These are phyloP conservation scores for Aurantiochytrium sp. DNA, from an alignment of 108 stramenopile genomes.

Conservation along the genomic window DNA sequence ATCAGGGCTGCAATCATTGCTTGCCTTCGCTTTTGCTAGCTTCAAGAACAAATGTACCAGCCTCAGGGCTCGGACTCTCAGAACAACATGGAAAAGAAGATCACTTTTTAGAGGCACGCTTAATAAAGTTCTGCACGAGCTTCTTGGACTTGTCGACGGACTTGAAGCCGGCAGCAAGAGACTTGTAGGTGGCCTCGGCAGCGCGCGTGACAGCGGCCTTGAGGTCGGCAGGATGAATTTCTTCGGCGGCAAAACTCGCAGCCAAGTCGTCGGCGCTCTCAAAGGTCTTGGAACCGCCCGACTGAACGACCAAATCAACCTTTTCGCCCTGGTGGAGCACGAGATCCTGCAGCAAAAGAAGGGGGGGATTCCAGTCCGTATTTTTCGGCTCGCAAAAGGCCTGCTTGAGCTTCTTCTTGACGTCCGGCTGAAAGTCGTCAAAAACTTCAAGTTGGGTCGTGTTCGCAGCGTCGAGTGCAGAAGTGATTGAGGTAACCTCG, in stretches of 20 bases:
- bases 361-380: constrained; percentile 72
- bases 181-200: constrained; percentile 82
- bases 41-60: no score
- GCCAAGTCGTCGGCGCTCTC: constrained; percentile 60
- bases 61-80: no score
- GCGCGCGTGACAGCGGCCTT: constrained; percentile 79
- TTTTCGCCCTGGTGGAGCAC: not conserved
- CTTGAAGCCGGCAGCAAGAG: constrained; percentile 55
- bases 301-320: constrained; percentile 36
- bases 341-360: constrained; percentile 39
- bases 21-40: no score
- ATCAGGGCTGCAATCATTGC: no score
- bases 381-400: constrained; percentile 94
- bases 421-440: constrained; percentile 60
- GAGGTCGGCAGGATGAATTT: constrained; percentile 91
- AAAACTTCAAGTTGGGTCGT: not conserved
- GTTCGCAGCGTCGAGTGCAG: constrained; percentile 15
- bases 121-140: constrained; percentile 67
- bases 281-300: constrained; percentile 77
- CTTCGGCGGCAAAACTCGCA: constrained; percentile 65
- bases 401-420: constrained; percentile 94
- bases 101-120: not conserved
- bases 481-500: not conserved
- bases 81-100: no score
- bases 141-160: constrained; percentile 70